A percentile compares a stretch with the other conserved stretches of the same genome.
Conservation (phyloP, 768 basidiomycete species). For the Podaxis sp. region DNA sequence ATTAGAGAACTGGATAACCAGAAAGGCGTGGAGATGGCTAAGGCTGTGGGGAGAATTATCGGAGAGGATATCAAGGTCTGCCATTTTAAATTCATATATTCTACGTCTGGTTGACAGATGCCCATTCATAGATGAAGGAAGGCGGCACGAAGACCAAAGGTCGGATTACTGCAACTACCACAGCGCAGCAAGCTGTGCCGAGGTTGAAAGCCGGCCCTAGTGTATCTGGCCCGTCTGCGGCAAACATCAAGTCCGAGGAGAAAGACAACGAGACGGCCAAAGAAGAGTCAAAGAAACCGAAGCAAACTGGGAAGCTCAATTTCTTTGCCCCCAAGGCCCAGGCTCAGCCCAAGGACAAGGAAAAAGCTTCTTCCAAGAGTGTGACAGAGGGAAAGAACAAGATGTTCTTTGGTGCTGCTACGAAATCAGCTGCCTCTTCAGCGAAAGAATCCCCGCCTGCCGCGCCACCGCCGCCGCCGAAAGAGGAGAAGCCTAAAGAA, state of each 20-base stretch:
- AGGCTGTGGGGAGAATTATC: slow-evolving; percentile 46
- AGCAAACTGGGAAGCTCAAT: slow-evolving; percentile 18
- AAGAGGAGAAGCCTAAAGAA: slow-evolving; percentile 44
- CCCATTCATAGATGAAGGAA: slow-evolving; percentile 19
- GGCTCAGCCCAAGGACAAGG: slow-evolving; percentile 25
- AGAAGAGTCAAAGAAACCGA: slow-evolving; percentile 15
- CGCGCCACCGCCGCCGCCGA: not conserved
- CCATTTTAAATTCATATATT: not conserved
- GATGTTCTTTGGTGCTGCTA: slow-evolving; percentile 18
- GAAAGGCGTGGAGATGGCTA: slow-evolving; percentile 40
- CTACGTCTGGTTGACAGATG: not conserved
- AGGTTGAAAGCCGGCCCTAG: slow-evolving; percentile 15
- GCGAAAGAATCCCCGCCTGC: slow-evolving; percentile 18
- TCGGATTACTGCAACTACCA: slow-evolving; percentile 46
- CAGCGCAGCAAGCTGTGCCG: slow-evolving; percentile 25
- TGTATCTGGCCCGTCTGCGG: not conserved
- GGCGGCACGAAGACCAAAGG: slow-evolving; percentile 21
- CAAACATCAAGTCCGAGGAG: slow-evolving; percentile 19
- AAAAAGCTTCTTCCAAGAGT: slow-evolving; percentile 22
- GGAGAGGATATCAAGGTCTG: slow-evolving; percentile 42
- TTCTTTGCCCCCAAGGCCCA: slow-evolving; percentile 17
- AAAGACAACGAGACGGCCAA: slow-evolving; percentile 19
- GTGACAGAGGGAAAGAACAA: slow-evolving; percentile 22
- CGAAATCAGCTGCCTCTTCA: slow-evolving; percentile 16
- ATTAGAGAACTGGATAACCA: slow-evolving; percentile 42